These are phyloP conservation scores for Phytopythium boreale DNA, from an alignment of 352 stramenopile genomes.

Conservation along the genomic window DNA sequence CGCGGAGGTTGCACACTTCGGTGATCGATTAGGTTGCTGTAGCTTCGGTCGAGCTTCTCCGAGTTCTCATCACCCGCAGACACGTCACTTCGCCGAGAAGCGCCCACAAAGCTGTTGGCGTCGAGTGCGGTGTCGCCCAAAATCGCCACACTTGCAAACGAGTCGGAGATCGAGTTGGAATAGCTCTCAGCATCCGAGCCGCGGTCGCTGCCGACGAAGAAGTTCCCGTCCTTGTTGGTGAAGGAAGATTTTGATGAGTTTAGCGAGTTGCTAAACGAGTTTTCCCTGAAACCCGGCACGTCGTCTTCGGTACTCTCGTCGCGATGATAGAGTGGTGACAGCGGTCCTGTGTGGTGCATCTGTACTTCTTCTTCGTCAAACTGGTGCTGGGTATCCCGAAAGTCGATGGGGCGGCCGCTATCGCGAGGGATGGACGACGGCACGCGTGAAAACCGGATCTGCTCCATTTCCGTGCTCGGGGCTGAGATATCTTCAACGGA, in stretches of 20 bases:
- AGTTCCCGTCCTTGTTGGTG: slow-evolving; percentile 19
- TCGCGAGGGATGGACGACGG: slow-evolving; percentile 1
- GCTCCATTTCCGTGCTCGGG: neutral
- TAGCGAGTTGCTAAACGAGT: slow-evolving; percentile 4
- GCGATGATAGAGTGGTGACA: neutral
- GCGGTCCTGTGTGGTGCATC: neutral
- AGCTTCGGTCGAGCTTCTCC: slow-evolving; percentile 20
- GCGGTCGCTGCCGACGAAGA: slow-evolving; percentile 26
- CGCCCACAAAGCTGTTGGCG: slow-evolving; percentile 8
- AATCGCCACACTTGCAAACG: slow-evolving; percentile 28
- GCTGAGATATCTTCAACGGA: neutral
- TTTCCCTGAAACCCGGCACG: neutral
- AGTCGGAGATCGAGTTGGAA: slow-evolving; percentile 22
- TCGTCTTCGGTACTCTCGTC: neutral
- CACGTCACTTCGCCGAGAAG: slow-evolving; percentile 6
- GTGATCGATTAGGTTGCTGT: slow-evolving; percentile 18
- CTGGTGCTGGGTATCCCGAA: neutral
- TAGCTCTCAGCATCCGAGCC: slow-evolving; percentile 16
- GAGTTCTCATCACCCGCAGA: slow-evolving; percentile 1
- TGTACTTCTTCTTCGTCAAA: slow-evolving; percentile 4
- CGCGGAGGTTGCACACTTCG: slow-evolving; percentile 2
- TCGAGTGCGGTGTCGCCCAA: slow-evolving; percentile 21
- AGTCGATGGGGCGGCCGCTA: neutral
- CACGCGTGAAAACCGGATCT: neutral
- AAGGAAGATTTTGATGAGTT: slow-evolving; percentile 8